These are phyloP conservation scores for Tetramitus jugosus DNA, from an alignment of 208 protist genomes.

Conservation along the genomic window DNA sequence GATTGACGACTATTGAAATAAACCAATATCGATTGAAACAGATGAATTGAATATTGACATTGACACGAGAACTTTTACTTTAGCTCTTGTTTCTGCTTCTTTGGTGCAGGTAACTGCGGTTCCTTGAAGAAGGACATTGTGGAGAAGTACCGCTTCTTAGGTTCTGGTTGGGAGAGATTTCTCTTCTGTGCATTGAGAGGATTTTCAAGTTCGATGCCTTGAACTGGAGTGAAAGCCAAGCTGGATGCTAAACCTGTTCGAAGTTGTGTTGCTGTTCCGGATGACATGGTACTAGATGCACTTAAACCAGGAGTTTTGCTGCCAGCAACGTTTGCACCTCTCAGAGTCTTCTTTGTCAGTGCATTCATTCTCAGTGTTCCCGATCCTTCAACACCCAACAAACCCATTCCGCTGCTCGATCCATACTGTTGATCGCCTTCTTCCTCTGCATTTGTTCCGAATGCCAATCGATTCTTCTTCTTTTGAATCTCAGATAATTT, in stretches of 20 bases:
- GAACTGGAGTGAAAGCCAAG: neutral
- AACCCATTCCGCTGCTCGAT: neutral
- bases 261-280: neutral
- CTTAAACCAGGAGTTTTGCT: too few species aligned
- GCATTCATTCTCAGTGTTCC: neutral
- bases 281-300: neutral
- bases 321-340: too few species aligned
- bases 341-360: neutral
- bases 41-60: too few species aligned
- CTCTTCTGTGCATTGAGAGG: neutral
- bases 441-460: neutral
- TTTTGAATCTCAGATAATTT: neutral
- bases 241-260: neutral
- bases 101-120: neutral
- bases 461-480: neutral
- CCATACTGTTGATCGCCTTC: neutral
- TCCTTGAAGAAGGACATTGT: neutral
- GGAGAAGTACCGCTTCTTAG: neutral
- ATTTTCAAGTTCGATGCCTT: neutral
- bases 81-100: neutral
- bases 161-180: neutral
- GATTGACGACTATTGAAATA: constrained; percentile 16
- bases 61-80: too few species aligned
- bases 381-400: neutral
- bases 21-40: too few species aligned